phyloP scores from a whole-genome alignment of 345 rosid species.

The Raphanus raphanistrum region DNA sequence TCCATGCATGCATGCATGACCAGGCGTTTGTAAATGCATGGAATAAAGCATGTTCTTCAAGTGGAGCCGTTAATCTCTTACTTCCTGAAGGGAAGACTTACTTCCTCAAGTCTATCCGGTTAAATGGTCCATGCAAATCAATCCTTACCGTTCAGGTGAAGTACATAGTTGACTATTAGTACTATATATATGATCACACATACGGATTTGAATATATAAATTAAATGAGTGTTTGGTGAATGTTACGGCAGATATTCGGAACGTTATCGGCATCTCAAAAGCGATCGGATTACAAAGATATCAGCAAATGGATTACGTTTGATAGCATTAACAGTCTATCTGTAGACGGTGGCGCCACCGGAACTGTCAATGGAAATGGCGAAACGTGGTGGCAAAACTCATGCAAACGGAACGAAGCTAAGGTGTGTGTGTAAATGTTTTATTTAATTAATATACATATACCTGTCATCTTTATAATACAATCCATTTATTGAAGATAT shows the following conservation, averaged over 20 bases:
- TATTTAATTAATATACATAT: not conserved
- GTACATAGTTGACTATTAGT: not conserved
- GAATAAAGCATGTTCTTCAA: slow-evolving; percentile 65
- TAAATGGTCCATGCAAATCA: slow-evolving; percentile 75
- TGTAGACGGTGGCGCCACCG: slow-evolving; percentile 69
- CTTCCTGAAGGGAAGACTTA: slow-evolving; percentile 61
- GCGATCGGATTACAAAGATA: slow-evolving; percentile 56
- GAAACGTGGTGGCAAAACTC: slow-evolving; percentile 87
- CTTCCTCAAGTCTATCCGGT: slow-evolving; percentile 46
- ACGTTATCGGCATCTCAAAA: slow-evolving; percentile 60
- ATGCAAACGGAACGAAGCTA: slow-evolving; percentile 67
- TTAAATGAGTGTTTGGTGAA: not conserved
- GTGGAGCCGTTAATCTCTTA: slow-evolving; percentile 45
- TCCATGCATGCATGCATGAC: slow-evolving; percentile 24
- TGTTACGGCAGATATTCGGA: slow-evolving; percentile 56
- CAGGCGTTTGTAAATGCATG: slow-evolving; percentile 78
- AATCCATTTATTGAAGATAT: not conserved
- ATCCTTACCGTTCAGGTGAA: slow-evolving; percentile 54
- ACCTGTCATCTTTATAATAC: not conserved
- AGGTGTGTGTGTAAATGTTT: slow-evolving; percentile 39
- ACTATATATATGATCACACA: not conserved
- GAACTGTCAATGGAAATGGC: slow-evolving; percentile 76
- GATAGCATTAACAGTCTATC: slow-evolving; percentile 46
- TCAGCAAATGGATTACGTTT: slow-evolving; percentile 63
- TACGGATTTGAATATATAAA: not conserved